A percentile compares a stretch with the other conserved stretches of the same genome.
These are phyloP conservation scores for Auriscalpium microsporum DNA, from an alignment of 768 basidiomycete species.

Conservation along the genomic window DNA sequence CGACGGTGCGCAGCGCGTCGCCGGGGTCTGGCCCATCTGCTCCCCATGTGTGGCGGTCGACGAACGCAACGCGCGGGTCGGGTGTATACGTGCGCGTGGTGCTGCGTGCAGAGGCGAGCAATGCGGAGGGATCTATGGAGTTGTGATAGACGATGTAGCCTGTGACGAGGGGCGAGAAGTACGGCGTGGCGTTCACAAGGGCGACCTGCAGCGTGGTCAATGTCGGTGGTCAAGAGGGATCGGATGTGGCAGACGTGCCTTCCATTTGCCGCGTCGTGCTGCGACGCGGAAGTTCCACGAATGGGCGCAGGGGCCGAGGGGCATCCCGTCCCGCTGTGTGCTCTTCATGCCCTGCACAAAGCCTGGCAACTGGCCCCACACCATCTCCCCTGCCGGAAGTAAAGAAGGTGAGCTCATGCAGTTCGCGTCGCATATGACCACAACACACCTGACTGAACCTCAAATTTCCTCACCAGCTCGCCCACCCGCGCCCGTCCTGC, in stretches of 20 bases:
- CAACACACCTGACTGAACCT: constrained; percentile 9
- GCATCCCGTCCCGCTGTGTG: background rate
- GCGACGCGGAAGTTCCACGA: constrained; percentile 12
- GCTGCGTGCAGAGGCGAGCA: constrained; percentile 4
- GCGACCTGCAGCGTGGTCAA: background rate
- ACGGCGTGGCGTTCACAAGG: constrained; percentile 8
- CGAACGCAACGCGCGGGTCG: constrained; percentile 5
- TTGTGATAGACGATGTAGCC: constrained; percentile 13
- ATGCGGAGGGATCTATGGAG: constrained; percentile 4
- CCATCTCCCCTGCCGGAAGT: constrained; percentile 6
- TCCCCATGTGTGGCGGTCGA: constrained; percentile 11
- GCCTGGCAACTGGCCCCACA: constrained; percentile 10
- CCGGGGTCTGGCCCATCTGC: constrained; percentile 1
- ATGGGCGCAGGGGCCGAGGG: background rate
- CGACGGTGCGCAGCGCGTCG: constrained; percentile 10
- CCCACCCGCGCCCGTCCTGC: background rate
- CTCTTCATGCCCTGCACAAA: constrained; percentile 14
- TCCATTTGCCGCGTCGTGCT: constrained; percentile 12
- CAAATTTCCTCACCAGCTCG: constrained; percentile 2
- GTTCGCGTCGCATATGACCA: background rate
- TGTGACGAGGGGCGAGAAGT: background rate
- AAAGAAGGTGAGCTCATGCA: background rate
- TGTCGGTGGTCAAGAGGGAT: too few species aligned
- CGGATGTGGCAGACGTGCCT: background rate
- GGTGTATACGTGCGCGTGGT: background rate